Conservation (phyloP, 2,329 filamentous ascomycete genomes). For the Neonectria faginata region DNA sequence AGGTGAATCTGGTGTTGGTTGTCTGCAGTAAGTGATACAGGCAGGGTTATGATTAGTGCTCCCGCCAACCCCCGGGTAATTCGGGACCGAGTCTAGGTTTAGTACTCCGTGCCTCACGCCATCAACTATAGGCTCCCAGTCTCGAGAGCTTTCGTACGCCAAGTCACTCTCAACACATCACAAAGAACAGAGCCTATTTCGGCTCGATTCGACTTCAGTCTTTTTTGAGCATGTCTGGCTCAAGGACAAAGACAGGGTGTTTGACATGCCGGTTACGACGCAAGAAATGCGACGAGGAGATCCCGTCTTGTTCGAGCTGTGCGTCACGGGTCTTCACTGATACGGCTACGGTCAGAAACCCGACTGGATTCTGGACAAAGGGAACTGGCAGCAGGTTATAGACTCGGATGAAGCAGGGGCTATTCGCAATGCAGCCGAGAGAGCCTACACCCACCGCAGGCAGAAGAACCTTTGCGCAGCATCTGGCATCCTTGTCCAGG, state of each 20-base stretch:
- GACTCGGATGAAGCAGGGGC: conserved; percentile 17
- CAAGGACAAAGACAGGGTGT: conserved; percentile 22
- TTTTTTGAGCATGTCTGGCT: conserved; percentile 21
- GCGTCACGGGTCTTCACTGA: conserved; percentile 9
- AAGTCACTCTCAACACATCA: not conserved
- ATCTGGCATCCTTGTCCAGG: conserved; percentile 16
- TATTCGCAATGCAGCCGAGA: conserved; percentile 13
- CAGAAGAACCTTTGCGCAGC: conserved; percentile 5
- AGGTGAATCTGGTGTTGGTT: not conserved
- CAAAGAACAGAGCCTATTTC: not conserved
- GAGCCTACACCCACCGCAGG: conserved; percentile 19
- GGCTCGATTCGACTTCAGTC: too few relatives aligned
- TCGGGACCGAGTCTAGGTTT: too few relatives aligned
- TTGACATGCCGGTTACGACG: conserved; percentile 24
- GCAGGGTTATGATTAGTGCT: conserved; percentile 5
- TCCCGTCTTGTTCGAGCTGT: conserved; percentile 14
- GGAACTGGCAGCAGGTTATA: conserved; percentile 23
- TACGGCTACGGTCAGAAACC: conserved; percentile 19
- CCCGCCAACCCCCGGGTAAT: not conserved
- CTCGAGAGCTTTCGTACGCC: not conserved
- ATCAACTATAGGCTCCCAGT: too few relatives aligned
- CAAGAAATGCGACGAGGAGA: conserved; percentile 29
- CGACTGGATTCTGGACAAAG: conserved; percentile 18
- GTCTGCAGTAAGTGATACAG: not conserved
- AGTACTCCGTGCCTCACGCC: too few relatives aligned